Percentiles rank a stretch among this genome's conserved stretches.
These are phyloP conservation scores for Penicillium chermesinum DNA, from an alignment of 495 filamentous ascomycete species.

Conservation along the genomic window DNA sequence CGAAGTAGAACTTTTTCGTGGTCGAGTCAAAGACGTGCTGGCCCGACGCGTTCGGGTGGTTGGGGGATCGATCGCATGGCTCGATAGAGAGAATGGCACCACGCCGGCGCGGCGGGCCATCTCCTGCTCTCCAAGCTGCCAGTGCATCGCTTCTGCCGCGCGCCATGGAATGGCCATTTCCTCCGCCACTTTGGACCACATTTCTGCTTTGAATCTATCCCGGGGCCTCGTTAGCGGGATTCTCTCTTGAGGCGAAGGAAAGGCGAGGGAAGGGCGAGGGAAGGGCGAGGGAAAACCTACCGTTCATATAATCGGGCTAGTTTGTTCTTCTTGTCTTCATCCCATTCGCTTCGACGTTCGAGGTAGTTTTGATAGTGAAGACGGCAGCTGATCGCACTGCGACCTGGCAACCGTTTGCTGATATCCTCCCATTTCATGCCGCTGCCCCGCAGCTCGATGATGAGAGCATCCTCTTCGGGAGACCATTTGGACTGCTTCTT, in stretches of 20 bases:
- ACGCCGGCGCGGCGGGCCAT: constrained; percentile 89
- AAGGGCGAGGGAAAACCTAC: constrained; percentile 46
- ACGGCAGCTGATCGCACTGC: constrained; percentile 88
- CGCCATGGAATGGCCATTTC: constrained; percentile 98
- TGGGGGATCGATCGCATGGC: constrained; percentile 52
- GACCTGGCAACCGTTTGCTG: constrained; percentile 78
- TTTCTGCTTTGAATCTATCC: constrained; percentile 85
- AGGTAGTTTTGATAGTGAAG: constrained; percentile 97
- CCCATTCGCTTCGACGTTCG: constrained; percentile 85
- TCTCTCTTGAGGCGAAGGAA: neutral
- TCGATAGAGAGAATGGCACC: constrained; percentile 69
- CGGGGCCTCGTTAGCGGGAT: neutral
- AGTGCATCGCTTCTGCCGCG: constrained; percentile 95
- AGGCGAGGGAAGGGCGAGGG: neutral
- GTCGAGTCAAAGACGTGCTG: constrained; percentile 41
- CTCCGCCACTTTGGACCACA: constrained; percentile 91
- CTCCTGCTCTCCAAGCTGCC: constrained; percentile 88
- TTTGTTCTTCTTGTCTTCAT: constrained; percentile 96
- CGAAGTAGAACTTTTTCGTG: constrained; percentile 39
- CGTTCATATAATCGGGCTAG: constrained; percentile 91
- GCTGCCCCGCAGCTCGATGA: constrained; percentile 79
- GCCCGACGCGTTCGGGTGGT: constrained; percentile 39
- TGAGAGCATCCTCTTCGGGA: constrained; percentile 79
- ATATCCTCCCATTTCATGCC: constrained; percentile 99
- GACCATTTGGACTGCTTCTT: constrained; percentile 98